A percentile compares a stretch with the other conserved stretches of the same genome.
Conservation (phyloP, 1,284 basidiomycete species). For the Abortiporus biennis region DNA sequence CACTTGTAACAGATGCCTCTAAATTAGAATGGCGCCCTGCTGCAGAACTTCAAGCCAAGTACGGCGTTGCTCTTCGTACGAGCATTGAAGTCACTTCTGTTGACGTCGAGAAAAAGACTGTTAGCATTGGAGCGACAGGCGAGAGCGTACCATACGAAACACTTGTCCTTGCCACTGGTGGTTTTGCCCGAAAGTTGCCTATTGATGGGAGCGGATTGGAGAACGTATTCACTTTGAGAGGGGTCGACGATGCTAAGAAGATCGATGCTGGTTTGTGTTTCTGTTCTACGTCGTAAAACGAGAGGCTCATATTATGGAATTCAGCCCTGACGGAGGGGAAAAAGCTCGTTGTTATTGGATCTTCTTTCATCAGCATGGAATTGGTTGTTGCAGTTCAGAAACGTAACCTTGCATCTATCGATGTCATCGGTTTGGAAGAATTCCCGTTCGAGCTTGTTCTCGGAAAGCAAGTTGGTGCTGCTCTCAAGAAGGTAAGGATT, state of each 20-base stretch:
- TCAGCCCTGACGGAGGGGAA: conserved; percentile 54
- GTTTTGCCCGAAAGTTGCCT: conserved; percentile 65
- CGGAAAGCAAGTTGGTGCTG: conserved; percentile 77
- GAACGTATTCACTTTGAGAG: conserved; percentile 77
- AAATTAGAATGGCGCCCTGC: conserved; percentile 75
- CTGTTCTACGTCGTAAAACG: background rate
- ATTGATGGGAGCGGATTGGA: conserved; percentile 73
- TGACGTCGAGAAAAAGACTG: conserved; percentile 55
- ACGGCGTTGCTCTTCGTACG: conserved; percentile 70
- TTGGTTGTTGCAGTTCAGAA: conserved; percentile 72
- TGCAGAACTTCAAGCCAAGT: conserved; percentile 76
- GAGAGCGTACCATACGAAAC: conserved; percentile 64
- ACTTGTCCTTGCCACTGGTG: conserved; percentile 71
- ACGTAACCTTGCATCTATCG: conserved; percentile 71
- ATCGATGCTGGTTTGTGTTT: conserved; percentile 59
- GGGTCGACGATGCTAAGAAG: conserved; percentile 67
- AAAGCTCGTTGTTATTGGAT: conserved; percentile 81
- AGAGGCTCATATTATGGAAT: conserved; percentile 4
- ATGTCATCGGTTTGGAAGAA: conserved; percentile 84
- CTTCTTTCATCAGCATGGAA: conserved; percentile 94
- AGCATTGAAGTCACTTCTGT: conserved; percentile 68
- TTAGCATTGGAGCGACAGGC: conserved; percentile 51
- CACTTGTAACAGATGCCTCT: conserved; percentile 69
- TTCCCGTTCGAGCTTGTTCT: conserved; percentile 81
- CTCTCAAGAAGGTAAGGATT: conserved; percentile 63